These are phyloP conservation scores for Exophiala viscosa DNA, from an alignment of 2,329 filamentous ascomycete species.

Conservation along the genomic window DNA sequence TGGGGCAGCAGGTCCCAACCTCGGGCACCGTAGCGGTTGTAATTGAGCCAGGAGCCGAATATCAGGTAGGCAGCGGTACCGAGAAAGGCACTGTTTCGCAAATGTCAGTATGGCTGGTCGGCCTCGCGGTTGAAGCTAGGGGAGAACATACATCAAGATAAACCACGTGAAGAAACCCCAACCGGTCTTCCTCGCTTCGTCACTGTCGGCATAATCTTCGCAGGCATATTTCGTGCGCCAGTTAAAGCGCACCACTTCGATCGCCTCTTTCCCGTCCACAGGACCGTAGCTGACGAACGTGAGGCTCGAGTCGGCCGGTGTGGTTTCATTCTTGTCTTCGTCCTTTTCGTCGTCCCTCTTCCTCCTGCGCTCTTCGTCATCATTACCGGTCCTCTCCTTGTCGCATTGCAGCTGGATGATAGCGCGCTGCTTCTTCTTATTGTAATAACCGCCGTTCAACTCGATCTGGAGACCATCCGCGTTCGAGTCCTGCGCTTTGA, in stretches of 20 bases:
- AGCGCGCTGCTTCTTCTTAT: constrained; percentile 61
- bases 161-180: constrained; percentile 99
- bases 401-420: constrained; percentile 86
- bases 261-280: constrained; percentile 41
- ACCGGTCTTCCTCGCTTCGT: constrained; percentile 44
- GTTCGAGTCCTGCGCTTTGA: constrained; percentile 63
- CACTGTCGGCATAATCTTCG: constrained; percentile 53
- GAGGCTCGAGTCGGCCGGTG: constrained; percentile 54
- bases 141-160: constrained; percentile 71
- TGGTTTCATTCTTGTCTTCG: constrained; percentile 31
- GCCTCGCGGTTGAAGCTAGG: neutral
- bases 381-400: constrained; percentile 64
- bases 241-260: constrained; percentile 66
- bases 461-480: constrained; percentile 70
- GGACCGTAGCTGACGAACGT: constrained; percentile 70
- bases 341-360: constrained; percentile 31
- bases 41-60: constrained; percentile 98
- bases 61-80: constrained; percentile 85
- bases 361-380: constrained; percentile 37
- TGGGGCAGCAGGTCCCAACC: constrained; percentile 95
- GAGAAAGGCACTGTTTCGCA: constrained; percentile 70
- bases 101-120: constrained; percentile 26
- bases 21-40: constrained; percentile 90
- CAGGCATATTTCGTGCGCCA: constrained; percentile 91
- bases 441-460: constrained; percentile 57